Percentiles rank a stretch among this genome's conserved stretches.
Evolutionary conservation across 106 monocot genomes (phyloP).

Genomic region (Phalaenopsis aphrodite): DNA sequence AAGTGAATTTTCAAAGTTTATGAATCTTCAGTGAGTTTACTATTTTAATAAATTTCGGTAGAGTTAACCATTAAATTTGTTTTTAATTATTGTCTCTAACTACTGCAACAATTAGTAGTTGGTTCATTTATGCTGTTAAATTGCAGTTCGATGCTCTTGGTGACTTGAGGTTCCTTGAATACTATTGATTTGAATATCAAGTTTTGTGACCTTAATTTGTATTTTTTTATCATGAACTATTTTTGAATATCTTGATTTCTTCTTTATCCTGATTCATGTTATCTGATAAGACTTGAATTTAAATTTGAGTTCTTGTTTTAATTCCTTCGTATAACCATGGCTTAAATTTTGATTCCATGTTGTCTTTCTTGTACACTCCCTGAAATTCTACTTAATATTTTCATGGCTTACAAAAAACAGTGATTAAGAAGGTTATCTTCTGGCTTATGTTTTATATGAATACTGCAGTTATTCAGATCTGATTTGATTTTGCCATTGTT

Average conservation of each 20-base stretch:
- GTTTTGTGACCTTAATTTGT: neutral
- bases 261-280: neutral
- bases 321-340: neutral
- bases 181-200: neutral
- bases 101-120: neutral
- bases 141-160: too few relatives aligned
- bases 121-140: too few relatives aligned
- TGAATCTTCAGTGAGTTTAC: neutral
- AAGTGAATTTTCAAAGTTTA: neutral
- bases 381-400: too few relatives aligned
- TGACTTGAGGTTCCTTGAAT: neutral
- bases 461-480: too few relatives aligned
- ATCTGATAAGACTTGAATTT: neutral
- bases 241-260: neutral
- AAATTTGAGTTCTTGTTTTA: neutral
- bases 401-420: too few relatives aligned
- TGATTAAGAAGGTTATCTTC: too few relatives aligned
- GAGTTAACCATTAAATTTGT: neutral
- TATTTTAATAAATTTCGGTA: neutral
- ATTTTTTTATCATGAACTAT: neutral
- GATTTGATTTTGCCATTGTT: too few relatives aligned
- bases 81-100: neutral
- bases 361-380: neutral
- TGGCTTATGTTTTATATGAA: too few relatives aligned
- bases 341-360: neutral